These are phyloP conservation scores for Kluyveromyces lactis DNA, from an alignment of 805 yeast genomes.

Conservation along the genomic window DNA sequence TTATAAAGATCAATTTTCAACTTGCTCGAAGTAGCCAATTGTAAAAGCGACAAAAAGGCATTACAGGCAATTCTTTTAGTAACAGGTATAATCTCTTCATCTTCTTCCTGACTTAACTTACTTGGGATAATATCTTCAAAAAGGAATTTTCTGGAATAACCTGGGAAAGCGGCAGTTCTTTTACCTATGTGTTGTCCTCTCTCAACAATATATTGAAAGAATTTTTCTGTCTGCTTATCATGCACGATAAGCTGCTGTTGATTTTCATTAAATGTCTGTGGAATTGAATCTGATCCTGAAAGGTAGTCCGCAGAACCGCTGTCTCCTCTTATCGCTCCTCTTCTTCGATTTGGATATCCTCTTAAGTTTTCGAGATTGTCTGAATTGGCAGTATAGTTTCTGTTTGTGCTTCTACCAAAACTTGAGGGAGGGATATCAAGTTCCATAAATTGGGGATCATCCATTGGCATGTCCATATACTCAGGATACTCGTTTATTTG, in stretches of 20 bases:
- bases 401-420: conserved; percentile 20
- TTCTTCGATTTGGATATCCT: conserved; percentile 1
- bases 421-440: conserved; percentile 28
- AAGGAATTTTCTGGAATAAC: conserved; percentile 14
- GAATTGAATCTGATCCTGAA: conserved; percentile 3
- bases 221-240: conserved; percentile 21
- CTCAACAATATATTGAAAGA: conserved; percentile 23
- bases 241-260: conserved; percentile 7
- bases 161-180: conserved; percentile 12
- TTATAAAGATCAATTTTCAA: conserved; percentile 10
- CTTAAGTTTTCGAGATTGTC: conserved; percentile 18
- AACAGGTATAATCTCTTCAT: conserved; percentile 5
- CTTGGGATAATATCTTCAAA: conserved; percentile 26
- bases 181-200: conserved; percentile 16
- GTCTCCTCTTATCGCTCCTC: conserved; percentile 5
- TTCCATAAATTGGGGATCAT: conserved; percentile 11
- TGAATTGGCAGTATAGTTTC: conserved; percentile 10
- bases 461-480: conserved; percentile 8
- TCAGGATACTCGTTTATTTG: conserved; percentile 26
- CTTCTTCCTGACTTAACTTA: conserved; percentile 7
- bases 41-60: conserved; percentile 24
- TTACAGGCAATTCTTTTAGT: conserved; percentile 23
- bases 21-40: conserved; percentile 18
- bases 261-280: conserved; percentile 2
- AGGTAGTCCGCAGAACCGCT: background rate